These are phyloP conservation scores for Tricholomella constricta DNA, from an alignment of 768 basidiomycete genomes.

Conservation along the genomic window DNA sequence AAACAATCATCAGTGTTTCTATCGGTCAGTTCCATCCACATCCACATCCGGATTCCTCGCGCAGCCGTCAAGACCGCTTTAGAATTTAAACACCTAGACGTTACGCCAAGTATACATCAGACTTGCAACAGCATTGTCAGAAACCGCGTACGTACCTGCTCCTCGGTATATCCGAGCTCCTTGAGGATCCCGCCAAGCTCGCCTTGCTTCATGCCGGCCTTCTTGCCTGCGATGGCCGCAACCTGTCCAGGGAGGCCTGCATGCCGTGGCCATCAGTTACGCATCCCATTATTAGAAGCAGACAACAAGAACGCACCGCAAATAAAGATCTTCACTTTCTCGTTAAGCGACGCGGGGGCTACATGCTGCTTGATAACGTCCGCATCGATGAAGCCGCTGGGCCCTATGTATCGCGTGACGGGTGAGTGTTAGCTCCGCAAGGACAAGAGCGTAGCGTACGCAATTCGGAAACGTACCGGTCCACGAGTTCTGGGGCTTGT, in stretches of 20 bases:
- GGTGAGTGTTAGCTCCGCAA: background rate
- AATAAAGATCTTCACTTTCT: conserved; percentile 87
- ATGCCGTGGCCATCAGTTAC: too few relatives aligned
- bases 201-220: conserved; percentile 87
- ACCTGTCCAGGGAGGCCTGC: conserved; percentile 93
- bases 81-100: conserved; percentile 49
- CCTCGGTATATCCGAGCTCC: conserved; percentile 81
- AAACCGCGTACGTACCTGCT: conserved; percentile 59
- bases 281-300: conserved; percentile 6
- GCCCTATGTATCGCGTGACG: conserved; percentile 44
- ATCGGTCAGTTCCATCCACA: too few relatives aligned
- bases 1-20: too few relatives aligned
- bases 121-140: background rate
- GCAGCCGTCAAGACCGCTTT: background rate
- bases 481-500: conserved; percentile 71
- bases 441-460: background rate
- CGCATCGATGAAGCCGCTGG: conserved; percentile 71
- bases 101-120: too few relatives aligned
- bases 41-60: background rate
- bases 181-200: conserved; percentile 80
- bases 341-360: conserved; percentile 57
- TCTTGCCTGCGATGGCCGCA: conserved; percentile 85
- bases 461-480: conserved; percentile 44
- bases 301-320: conserved; percentile 64
- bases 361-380: conserved; percentile 78